Conservation (phyloP, 768 basidiomycete genomes). For the Tephrocybe sp. region DNA sequence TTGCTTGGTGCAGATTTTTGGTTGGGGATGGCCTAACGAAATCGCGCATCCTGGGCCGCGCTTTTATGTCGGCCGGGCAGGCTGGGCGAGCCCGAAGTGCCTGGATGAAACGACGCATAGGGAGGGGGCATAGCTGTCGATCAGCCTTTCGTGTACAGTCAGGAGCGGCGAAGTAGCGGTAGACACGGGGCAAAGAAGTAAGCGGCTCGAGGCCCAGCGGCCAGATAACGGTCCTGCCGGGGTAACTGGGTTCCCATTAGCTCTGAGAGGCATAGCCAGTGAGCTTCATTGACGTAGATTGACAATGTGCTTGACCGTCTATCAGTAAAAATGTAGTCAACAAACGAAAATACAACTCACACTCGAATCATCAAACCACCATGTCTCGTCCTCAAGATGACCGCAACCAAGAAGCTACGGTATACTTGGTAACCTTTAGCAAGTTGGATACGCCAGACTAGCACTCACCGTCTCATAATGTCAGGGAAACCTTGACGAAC, state of each 20-base stretch:
- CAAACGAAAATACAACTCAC: slow-evolving; percentile 11
- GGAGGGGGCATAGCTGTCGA: slow-evolving; percentile 11
- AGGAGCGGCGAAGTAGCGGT: slow-evolving; percentile 11
- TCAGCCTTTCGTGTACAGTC: slow-evolving; percentile 9
- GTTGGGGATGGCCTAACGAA: neutral
- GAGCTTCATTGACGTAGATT: slow-evolving; percentile 10
- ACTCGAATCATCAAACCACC: slow-evolving; percentile 11
- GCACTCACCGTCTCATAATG: slow-evolving; percentile 1
- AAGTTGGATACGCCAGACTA: neutral
- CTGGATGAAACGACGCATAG: slow-evolving; percentile 8
- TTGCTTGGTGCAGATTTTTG: neutral
- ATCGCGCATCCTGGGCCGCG: neutral
- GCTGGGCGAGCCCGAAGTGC: neutral
- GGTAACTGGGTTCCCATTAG: neutral
- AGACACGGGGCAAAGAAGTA: slow-evolving; percentile 11
- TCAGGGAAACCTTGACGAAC: slow-evolving; percentile 96
- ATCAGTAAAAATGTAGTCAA: slow-evolving; percentile 2
- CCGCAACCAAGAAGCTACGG: slow-evolving; percentile 88
- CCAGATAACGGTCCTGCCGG: slow-evolving; percentile 2
- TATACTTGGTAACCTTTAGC: slow-evolving; percentile 62
- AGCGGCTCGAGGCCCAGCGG: slow-evolving; percentile 6
- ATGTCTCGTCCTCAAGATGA: slow-evolving; percentile 82
- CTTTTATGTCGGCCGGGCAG: slow-evolving; percentile 8
- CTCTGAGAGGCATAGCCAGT: neutral
- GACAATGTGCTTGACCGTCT: neutral